A percentile compares a stretch with the other conserved stretches of the same genome.
Conservation (phyloP, 192 early-diverging fungal genomes). For the Blastocladiella britannica region DNA sequence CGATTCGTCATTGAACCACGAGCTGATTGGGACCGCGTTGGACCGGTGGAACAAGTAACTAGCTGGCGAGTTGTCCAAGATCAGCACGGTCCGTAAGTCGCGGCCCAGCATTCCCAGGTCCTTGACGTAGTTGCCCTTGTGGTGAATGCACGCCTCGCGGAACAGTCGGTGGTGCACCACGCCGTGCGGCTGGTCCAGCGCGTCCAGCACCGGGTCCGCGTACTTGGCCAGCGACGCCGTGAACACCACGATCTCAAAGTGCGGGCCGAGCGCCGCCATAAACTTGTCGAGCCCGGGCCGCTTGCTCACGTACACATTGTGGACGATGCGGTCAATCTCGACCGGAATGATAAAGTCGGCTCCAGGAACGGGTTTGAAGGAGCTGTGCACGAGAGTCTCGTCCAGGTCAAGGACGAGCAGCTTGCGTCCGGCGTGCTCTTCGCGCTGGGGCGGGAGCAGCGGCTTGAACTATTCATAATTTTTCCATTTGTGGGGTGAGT, state of each 20-base stretch:
- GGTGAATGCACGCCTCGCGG: constrained; percentile 82
- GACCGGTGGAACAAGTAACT: constrained; percentile 86
- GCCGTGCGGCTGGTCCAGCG: constrained; percentile 57
- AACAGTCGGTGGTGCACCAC: constrained; percentile 85
- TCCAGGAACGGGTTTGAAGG: constrained; percentile 42
- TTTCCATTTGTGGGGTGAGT: no score
- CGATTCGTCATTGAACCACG: constrained; percentile 92
- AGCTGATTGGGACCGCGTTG: constrained; percentile 87
- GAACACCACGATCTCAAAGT: constrained; percentile 87
- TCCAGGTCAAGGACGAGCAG: constrained; percentile 35
- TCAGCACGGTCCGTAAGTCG: constrained; percentile 59
- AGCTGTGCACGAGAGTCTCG: constrained; percentile 35
- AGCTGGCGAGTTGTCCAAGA: constrained; percentile 92
- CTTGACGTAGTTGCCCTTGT: constrained; percentile 96
- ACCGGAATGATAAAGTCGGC: constrained; percentile 86
- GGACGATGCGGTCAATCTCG: constrained; percentile 69
- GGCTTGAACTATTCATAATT: no score
- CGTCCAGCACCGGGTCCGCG: constrained; percentile 92
- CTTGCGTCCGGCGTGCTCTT: constrained; percentile 19
- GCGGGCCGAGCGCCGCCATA: constrained; percentile 57
- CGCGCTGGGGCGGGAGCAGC: constrained; percentile 13
- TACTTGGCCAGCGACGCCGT: constrained; percentile 94
- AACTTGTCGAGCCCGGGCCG: constrained; percentile 91
- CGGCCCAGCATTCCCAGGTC: constrained; percentile 77
- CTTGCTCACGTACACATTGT: constrained; percentile 91